Percentiles rank a stretch among this genome's conserved stretches.
Evolutionary conservation across 2,329 filamentous ascomycete species (phyloP).

Genomic region (Cucurbitaria berberidis): DNA sequence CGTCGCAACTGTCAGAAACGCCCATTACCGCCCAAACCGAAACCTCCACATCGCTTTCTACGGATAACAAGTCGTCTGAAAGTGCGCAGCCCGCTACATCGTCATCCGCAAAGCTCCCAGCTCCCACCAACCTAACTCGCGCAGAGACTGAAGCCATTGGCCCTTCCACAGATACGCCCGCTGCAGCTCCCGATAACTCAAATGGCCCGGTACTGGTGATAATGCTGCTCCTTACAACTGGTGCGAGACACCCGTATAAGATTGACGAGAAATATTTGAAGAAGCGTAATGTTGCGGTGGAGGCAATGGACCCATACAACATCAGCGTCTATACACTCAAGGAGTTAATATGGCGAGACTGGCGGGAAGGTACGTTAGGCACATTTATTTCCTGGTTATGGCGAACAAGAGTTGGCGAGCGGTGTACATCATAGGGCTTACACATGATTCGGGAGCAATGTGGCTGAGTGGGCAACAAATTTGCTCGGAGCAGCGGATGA

Average conservation of each 20-base stretch:
- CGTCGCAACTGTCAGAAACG: slow-evolving; percentile 22
- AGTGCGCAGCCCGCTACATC: slow-evolving; percentile 17
- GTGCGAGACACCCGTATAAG: slow-evolving; percentile 85
- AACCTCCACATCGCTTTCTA: slow-evolving; percentile 12
- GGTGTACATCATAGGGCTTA: neutral
- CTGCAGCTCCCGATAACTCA: slow-evolving; percentile 46
- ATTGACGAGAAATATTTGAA: slow-evolving; percentile 85
- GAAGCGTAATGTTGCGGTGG: slow-evolving; percentile 79
- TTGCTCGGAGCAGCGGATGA: neutral
- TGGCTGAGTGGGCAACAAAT: neutral
- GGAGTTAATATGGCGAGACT: slow-evolving; percentile 90
- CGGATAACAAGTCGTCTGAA: slow-evolving; percentile 17
- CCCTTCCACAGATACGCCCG: slow-evolving; percentile 54
- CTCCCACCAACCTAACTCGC: slow-evolving; percentile 42
- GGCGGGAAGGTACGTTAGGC: slow-evolving; percentile 69
- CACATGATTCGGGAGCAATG: neutral
- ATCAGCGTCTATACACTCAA: slow-evolving; percentile 95
- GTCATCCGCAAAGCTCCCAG: slow-evolving; percentile 27
- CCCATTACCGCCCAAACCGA: slow-evolving; percentile 20
- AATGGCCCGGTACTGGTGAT: slow-evolving; percentile 67
- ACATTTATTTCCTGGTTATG: neutral
- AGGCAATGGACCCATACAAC: slow-evolving; percentile 79
- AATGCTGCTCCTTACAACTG: slow-evolving; percentile 80
- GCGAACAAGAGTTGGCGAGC: neutral
- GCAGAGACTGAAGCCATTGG: slow-evolving; percentile 55